phyloP scores from a whole-genome alignment of 2,329 filamentous ascomycete genomes.

The Alternaria alternata region DNA sequence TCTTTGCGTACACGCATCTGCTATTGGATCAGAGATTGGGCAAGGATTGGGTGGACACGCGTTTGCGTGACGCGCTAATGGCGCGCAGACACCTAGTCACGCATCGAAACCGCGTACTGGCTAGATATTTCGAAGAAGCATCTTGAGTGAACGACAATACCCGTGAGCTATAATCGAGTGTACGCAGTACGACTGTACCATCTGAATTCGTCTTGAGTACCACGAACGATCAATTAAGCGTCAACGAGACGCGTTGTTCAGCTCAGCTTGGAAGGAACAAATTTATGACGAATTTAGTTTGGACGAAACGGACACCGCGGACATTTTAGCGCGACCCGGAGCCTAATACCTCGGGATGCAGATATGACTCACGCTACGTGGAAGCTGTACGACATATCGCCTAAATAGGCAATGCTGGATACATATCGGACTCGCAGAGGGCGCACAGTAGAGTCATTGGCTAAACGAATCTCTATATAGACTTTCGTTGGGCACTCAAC shows the following conservation, averaged over 20 bases:
- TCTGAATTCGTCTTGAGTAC: neutral
- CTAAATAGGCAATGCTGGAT: constrained; percentile 27
- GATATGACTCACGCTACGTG: constrained; percentile 41
- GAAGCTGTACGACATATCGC: constrained; percentile 40
- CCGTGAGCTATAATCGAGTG: neutral
- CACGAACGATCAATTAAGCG: neutral
- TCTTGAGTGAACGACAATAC: constrained; percentile 10
- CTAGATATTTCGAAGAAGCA: constrained; percentile 56
- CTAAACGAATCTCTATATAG: constrained; percentile 26
- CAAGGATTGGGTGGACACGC: constrained; percentile 67
- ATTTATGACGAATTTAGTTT: neutral
- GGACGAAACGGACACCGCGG: constrained; percentile 13
- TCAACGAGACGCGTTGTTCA: neutral
- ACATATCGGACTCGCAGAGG: constrained; percentile 26
- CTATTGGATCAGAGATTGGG: constrained; percentile 70
- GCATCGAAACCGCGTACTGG: constrained; percentile 68
- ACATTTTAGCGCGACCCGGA: constrained; percentile 17
- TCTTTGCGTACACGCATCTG: constrained; percentile 90
- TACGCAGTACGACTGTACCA: neutral
- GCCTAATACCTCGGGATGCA: constrained; percentile 17
- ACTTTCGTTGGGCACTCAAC: constrained; percentile 22
- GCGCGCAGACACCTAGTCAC: constrained; percentile 68
- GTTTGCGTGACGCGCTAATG: constrained; percentile 65
- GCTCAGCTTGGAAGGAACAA: neutral
- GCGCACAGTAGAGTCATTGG: constrained; percentile 24